phyloP scores from a whole-genome alignment of 176 grass and related monocot species.

The Carex cristatella region DNA sequence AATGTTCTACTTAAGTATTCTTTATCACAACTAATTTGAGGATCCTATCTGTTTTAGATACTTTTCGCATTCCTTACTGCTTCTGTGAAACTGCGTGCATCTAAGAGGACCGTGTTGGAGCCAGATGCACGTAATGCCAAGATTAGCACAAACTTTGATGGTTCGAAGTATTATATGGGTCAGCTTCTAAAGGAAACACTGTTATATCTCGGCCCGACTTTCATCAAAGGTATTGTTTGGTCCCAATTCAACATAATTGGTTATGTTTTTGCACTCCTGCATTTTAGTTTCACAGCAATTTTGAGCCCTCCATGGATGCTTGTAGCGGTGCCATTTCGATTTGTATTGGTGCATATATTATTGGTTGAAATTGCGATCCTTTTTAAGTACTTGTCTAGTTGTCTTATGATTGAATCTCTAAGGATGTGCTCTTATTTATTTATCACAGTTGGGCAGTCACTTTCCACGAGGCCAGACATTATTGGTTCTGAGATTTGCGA shows the following conservation, averaged over 20 bases:
- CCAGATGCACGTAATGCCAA: constrained; percentile 27
- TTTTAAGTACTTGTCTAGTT: background rate
- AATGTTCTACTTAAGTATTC: background rate
- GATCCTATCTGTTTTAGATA: constrained; percentile 43
- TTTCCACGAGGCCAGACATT: constrained; percentile 92
- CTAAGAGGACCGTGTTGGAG: constrained; percentile 32
- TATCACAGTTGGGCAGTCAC: constrained; percentile 81
- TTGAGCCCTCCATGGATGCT: background rate
- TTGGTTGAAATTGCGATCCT: background rate
- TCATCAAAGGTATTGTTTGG: constrained; percentile 66
- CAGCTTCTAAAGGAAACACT: constrained; percentile 74
- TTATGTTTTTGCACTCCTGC: background rate
- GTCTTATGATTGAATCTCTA: constrained; percentile 6
- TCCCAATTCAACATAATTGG: constrained; percentile 16
- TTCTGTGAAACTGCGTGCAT: constrained; percentile 66
- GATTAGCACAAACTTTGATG: constrained; percentile 28
- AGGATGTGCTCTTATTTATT: constrained; percentile 34
- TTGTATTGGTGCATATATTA: background rate
- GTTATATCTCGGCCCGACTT: constrained; percentile 89
- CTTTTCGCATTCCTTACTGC: constrained; percentile 48
- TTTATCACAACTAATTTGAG: background rate
- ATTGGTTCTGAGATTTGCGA: constrained; percentile 91
- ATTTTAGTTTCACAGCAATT: background rate
- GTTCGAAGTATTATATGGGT: constrained; percentile 56
- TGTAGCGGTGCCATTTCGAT: background rate